phyloP scores from a whole-genome alignment of 2,329 filamentous ascomycete genomes.

The Calonectria pauciramosa region DNA sequence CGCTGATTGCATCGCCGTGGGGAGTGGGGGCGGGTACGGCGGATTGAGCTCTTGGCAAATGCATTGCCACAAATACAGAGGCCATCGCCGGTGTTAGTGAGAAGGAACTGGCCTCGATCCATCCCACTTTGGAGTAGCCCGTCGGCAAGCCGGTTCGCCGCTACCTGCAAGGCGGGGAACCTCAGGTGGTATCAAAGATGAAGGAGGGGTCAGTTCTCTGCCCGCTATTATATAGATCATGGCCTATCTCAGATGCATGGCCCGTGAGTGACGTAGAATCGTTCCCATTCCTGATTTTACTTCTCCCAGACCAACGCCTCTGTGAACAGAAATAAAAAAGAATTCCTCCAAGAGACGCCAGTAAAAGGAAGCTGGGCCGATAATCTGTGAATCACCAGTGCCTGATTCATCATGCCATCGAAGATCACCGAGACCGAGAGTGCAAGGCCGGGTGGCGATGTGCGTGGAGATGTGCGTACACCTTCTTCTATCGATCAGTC shows the following conservation, averaged over 20 bases:
- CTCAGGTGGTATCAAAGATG: background rate
- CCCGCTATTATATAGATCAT: conserved; percentile 2
- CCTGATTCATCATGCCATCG: background rate
- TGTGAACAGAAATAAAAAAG: background rate
- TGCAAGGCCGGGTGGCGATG: background rate
- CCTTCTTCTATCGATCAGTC: conserved; percentile 21
- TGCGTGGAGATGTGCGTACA: background rate
- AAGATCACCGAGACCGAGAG: background rate
- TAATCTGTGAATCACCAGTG: background rate
- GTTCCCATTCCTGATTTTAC: background rate
- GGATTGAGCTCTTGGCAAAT: background rate
- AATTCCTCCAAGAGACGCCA: too few species aligned
- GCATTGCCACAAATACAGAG: background rate
- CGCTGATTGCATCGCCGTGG: background rate
- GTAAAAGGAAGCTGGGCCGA: background rate
- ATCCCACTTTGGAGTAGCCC: conserved; percentile 7
- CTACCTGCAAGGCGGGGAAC: conserved; percentile 4
- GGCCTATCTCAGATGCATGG: background rate
- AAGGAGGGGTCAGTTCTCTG: background rate
- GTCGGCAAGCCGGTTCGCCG: background rate
- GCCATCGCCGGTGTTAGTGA: background rate
- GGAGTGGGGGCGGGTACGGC: background rate
- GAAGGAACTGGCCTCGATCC: background rate
- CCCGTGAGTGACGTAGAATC: background rate
- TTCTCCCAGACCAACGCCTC: background rate